These are phyloP conservation scores for Gloeophyllum trabeum DNA, from an alignment of 768 basidiomycete genomes.

Conservation along the genomic window DNA sequence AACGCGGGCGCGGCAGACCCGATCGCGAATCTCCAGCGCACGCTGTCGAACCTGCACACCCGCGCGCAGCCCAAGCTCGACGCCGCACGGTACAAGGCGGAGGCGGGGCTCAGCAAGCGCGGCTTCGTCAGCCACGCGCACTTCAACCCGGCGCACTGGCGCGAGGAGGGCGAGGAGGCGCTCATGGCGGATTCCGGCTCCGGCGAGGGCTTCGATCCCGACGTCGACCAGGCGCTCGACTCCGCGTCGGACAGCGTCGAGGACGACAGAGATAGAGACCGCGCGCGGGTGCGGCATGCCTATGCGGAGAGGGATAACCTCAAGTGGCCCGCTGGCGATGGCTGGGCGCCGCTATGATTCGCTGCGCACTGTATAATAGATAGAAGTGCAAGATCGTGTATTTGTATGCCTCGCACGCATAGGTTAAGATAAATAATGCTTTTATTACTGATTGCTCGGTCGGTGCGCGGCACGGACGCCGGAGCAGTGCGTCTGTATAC, in stretches of 20 bases:
- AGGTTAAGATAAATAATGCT: too few species aligned
- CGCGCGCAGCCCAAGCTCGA: constrained; percentile 43
- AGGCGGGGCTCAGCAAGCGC: constrained; percentile 50
- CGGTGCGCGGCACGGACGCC: too few species aligned
- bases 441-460: too few species aligned
- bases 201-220: constrained; percentile 14
- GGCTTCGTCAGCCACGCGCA: constrained; percentile 39
- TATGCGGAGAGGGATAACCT: constrained; percentile 33
- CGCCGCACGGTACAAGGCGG: constrained; percentile 58
- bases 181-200: constrained; percentile 27
- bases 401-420: too few species aligned
- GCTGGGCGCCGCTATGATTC: constrained; percentile 37
- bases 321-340: constrained; percentile 52
- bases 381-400: too few species aligned
- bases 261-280: constrained; percentile 7
- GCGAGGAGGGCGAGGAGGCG: constrained; percentile 23
- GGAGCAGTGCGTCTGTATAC: too few species aligned
- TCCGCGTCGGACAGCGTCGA: constrained; percentile 4
- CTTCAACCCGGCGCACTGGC: constrained; percentile 13
- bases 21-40: constrained; percentile 30
- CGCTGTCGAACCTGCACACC: constrained; percentile 27
- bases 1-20: constrained; percentile 17
- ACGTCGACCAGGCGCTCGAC: constrained; percentile 9
- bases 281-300: constrained; percentile 5
- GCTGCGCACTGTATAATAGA: too few species aligned